Conservation (phyloP, 2,329 filamentous ascomycete species). For the Penicillium concentricum region DNA sequence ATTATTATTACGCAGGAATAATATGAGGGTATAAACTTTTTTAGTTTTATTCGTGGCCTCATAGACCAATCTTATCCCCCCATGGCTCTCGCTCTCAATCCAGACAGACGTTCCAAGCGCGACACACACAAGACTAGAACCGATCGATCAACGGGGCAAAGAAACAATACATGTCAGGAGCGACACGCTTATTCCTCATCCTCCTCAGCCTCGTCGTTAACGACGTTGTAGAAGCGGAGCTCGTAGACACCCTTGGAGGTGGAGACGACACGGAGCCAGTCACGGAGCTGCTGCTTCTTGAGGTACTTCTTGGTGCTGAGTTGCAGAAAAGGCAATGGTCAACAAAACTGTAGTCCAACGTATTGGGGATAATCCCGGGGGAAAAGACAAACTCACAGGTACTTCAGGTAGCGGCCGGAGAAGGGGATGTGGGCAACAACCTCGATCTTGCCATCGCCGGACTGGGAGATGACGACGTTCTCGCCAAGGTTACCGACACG, state of each 20-base stretch:
- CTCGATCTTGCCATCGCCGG: constrained; percentile 96
- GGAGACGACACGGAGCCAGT: constrained; percentile 98
- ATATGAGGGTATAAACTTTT: constrained; percentile 24
- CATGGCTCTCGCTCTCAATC: constrained; percentile 15
- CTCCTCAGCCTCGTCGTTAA: constrained; percentile 95
- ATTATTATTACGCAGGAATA: not conserved
- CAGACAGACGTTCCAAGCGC: constrained; percentile 12
- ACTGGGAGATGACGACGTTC: constrained; percentile 82
- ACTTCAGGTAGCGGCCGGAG: constrained; percentile 99
- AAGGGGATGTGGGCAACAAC: constrained; percentile 96
- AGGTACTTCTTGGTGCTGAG: constrained; percentile 99
- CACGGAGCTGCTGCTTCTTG: constrained; percentile 99
- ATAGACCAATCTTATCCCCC: constrained; percentile 25
- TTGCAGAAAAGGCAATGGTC: constrained; percentile 1
- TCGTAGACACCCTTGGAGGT: constrained; percentile 98
- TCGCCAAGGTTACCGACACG: constrained; percentile 98
- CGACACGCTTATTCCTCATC: constrained; percentile 83
- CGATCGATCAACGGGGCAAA: constrained; percentile 15
- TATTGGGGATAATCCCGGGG: not conserved
- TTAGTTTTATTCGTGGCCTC: constrained; percentile 23
- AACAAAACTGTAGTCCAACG: not conserved
- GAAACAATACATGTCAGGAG: constrained; percentile 9
- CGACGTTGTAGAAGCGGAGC: constrained; percentile 99
- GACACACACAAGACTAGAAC: constrained; percentile 12
- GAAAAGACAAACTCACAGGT: constrained; percentile 69